A percentile compares a stretch with the other conserved stretches of the same genome.
Conservation (phyloP, 176 grass and related monocot genomes). For the Rhynchospora pubera region DNA sequence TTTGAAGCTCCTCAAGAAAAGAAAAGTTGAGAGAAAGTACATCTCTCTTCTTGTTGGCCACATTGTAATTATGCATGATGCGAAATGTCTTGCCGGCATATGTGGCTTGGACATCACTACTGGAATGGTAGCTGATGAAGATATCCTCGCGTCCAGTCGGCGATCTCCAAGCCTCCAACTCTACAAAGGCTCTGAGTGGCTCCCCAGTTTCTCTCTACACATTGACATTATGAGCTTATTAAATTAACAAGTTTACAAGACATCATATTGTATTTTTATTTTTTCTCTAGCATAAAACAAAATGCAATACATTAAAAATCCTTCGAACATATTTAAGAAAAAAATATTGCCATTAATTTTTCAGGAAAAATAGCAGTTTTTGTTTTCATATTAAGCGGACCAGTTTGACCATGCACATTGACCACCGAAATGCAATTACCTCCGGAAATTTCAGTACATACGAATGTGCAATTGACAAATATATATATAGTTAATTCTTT, state of each 20-base stretch:
- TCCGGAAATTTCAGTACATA: not conserved
- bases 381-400: no score
- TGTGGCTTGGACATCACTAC: conserved; percentile 35
- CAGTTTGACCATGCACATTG: no score
- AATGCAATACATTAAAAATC: no score
- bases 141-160: conserved; percentile 34
- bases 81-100: conserved; percentile 41
- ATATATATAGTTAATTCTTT: no score
- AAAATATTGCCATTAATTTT: no score
- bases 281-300: no score
- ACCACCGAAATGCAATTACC: not conserved
- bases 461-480: no score
- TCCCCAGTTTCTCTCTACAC: conserved; percentile 32
- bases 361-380: no score
- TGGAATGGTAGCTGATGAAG: conserved; percentile 39
- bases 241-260: no score
- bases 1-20: no score
- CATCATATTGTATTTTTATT: no score
- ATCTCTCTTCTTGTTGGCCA: conserved; percentile 29
- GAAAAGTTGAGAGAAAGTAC: not conserved
- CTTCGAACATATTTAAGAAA: no score
- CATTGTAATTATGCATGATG: conserved; percentile 29
- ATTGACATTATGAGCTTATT: not conserved
- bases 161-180: conserved; percentile 31
- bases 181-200: conserved; percentile 33